Percentiles rank a stretch among this genome's conserved stretches.
These are phyloP conservation scores for Fraxinus ornus DNA, from an alignment of 305 asterid genomes.

Conservation along the genomic window DNA sequence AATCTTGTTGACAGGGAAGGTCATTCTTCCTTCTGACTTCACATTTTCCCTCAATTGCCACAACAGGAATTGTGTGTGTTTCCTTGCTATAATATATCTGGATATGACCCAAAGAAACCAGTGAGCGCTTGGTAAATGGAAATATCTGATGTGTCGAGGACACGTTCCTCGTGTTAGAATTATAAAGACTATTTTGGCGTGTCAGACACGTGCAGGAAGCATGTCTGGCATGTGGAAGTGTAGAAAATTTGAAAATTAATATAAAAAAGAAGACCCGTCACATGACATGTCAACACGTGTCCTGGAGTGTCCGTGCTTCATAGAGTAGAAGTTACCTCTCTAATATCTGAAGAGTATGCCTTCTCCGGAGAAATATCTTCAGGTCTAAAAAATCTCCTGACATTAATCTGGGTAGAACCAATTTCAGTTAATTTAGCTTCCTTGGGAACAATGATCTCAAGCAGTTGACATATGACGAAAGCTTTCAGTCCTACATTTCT, in stretches of 20 bases:
- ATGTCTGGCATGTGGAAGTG: neutral
- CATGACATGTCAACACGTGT: neutral
- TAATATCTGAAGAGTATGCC: slow-evolving; percentile 83
- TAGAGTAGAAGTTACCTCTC: slow-evolving; percentile 57
- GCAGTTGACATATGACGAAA: slow-evolving; percentile 68
- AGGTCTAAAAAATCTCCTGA: slow-evolving; percentile 78
- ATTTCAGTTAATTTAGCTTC: slow-evolving; percentile 41
- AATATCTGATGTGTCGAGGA: neutral
- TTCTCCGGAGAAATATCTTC: slow-evolving; percentile 76
- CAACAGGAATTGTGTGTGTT: slow-evolving; percentile 53
- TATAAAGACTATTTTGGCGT: neutral
- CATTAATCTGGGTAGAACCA: slow-evolving; percentile 51
- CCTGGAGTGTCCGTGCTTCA: neutral
- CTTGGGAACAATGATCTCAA: slow-evolving; percentile 53
- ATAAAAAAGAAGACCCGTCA: neutral
- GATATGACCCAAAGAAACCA: neutral
- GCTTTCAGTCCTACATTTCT: slow-evolving; percentile 92
- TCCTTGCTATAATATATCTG: slow-evolving; percentile 89
- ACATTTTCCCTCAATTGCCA: slow-evolving; percentile 73
- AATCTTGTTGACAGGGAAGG: slow-evolving; percentile 55
- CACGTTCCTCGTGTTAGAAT: neutral
- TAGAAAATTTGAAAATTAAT: neutral
- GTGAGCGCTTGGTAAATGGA: neutral
- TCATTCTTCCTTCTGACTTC: slow-evolving; percentile 79
- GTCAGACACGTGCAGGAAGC: neutral